These are phyloP conservation scores for Boechera stricta DNA, from an alignment of 345 rosid species.

Conservation along the genomic window DNA sequence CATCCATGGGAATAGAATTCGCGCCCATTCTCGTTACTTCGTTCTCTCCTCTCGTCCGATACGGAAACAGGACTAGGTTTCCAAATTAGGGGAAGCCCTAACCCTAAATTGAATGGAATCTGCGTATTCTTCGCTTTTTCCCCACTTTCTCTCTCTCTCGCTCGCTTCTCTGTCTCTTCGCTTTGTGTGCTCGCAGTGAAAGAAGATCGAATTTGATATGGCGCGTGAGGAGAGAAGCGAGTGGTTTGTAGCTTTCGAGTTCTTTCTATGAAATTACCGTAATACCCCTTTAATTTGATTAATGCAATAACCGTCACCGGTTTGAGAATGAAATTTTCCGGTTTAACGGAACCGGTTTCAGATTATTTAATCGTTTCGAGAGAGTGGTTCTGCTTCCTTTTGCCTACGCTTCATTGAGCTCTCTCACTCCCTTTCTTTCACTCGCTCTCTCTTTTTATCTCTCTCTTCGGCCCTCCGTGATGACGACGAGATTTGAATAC, in stretches of 20 bases:
- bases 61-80: constrained; percentile 25
- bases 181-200: constrained; percentile 35
- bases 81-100: constrained; percentile 63
- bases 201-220: constrained; percentile 35
- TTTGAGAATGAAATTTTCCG: background rate
- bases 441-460: background rate
- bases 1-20: constrained; percentile 60
- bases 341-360: constrained; percentile 28
- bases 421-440: background rate
- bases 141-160: constrained; percentile 14
- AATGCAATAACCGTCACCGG: constrained; percentile 12
- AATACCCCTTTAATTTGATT: constrained; percentile 5
- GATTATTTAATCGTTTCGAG: constrained; percentile 16
- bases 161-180: constrained; percentile 32
- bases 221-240: constrained; percentile 51
- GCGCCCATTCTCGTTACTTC: constrained; percentile 63
- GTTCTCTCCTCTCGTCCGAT: constrained; percentile 30
- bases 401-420: background rate
- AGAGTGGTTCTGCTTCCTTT: background rate
- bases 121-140: constrained; percentile 41
- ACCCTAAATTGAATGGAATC: constrained; percentile 53
- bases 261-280: background rate
- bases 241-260: constrained; percentile 40
- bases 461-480: constrained; percentile 1
- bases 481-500: constrained; percentile 35